Evolutionary conservation across 2,329 filamentous ascomycete species (phyloP).

Genomic region (Venturia effusa): DNA sequence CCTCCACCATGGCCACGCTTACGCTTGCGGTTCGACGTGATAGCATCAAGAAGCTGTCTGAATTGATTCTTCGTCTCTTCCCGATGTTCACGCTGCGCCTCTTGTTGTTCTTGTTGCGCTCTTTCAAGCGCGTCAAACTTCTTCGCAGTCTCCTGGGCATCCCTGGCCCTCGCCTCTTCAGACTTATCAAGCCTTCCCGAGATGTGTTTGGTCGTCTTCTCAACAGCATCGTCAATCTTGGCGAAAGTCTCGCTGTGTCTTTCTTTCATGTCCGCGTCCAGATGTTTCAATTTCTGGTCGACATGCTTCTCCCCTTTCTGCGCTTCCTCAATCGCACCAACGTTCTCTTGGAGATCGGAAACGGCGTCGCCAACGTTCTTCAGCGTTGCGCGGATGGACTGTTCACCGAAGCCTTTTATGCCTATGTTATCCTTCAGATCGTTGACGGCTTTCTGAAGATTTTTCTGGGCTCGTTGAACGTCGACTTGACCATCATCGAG

Average conservation of each 20-base stretch:
- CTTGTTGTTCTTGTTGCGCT: neutral
- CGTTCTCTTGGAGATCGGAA: neutral
- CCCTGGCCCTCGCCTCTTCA: neutral
- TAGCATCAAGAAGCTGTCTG: neutral
- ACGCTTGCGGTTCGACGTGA: neutral
- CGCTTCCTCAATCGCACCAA: neutral
- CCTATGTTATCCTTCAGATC: neutral
- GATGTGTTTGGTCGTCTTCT: neutral
- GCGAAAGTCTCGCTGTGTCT: neutral
- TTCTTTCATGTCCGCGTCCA: neutral
- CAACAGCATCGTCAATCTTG: neutral
- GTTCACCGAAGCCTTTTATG: neutral
- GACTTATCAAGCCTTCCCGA: neutral
- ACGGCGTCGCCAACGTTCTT: neutral
- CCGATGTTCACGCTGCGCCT: neutral
- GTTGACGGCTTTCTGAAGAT: neutral
- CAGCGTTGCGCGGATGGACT: neutral
- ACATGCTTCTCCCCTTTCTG: neutral
- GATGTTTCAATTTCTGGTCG: neutral
- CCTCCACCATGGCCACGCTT: neutral
- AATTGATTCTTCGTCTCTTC: neutral
- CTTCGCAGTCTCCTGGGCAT: neutral
- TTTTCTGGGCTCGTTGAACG: neutral
- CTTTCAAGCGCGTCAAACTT: neutral
- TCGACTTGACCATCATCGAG: neutral